Evolutionary conservation across 2,329 filamentous ascomycete genomes (phyloP), one percentile per base, ranked within the genome.

Genomic region (Chaetomium strumarium): DNA sequence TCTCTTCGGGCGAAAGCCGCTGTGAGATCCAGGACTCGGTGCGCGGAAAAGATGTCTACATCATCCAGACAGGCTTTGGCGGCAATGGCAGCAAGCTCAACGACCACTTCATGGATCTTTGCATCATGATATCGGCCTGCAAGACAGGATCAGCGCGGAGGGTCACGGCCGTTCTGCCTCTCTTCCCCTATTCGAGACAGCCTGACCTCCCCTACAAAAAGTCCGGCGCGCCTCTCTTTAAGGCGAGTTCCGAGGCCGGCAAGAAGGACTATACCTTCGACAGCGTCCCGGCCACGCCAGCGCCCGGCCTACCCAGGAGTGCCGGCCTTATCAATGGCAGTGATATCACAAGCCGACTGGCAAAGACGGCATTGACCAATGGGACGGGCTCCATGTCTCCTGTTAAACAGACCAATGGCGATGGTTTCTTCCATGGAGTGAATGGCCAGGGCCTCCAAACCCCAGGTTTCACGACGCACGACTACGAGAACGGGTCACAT

Each of bases 91-190:
- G 90, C 58, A 88, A 87, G 64, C 89, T 96, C 72, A 99, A 99
- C 68, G 93, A 99, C 72, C 85, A 95, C 72, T 83, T 99, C 60
- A 87, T 99, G 75, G 93, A 99, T 68, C 84, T 97, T 46, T 88
- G 95, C 70, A 96, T 97, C 73, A 96, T 93, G 74, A 92, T 97
- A 63, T 95, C 90, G n/a, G 93, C 93, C 56, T 97, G 93, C 82
- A 95, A 96, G 73, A 84, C 61, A 6, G 64, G 65, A 62, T 96
- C 91, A 38, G 93, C 93, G 30, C 90, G 88, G 69, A 81, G 90
- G 63, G 90, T 99, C 64, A 97, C 92, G 39, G 93, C 90, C 49
- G 90, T 99, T 43, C 83, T 96, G 44, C 93, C 93, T 37, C 79
- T 97, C 50, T 99, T 99, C 72, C 93, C 93, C 1, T 99, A 99